Evolutionary conservation across 2,329 filamentous ascomycete species (phyloP), one percentile per base, ranked within the genome.

Genomic region (Fusarium sp.): DNA sequence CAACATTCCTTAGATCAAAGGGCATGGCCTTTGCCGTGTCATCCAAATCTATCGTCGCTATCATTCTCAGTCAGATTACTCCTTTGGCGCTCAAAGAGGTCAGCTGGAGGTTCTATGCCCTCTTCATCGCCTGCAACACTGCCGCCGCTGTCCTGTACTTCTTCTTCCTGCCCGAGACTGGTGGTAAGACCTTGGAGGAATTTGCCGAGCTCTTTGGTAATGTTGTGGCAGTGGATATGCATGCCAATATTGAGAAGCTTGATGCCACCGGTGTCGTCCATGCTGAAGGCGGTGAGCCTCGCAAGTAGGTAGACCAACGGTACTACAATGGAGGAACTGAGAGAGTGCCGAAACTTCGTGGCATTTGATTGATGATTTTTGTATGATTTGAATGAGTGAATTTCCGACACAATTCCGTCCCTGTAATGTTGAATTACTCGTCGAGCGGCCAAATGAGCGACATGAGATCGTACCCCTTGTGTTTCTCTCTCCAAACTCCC

Each of bases 401-500:
- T 20, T 20, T 6, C 17, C 17, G 13, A 14, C n/a, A 5, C 15
- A 24, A 14, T 24, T 24, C 2, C 12, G 5, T 35, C 2, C 2
- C 8, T 7, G 22, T 31, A 24, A 24, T 35, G n/a, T 14, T 35
- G 20, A n/a, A 31, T 17, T 31, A 7, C 48, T 8, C 31, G n/a
- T 35, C 6, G 3, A 14, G 31, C 11, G 17, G n/a, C 12, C n/a
- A 24, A 48, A 35, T 20, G 48, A 51, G 31, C 12, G 48, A 51
- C 28, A 14, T 14, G 3, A 11, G 5, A 35, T 24, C 17, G 11
- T 15, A 3, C 17, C 31, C 6, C 9, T 6, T 47, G 7, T 47
- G 12, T 28, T 47, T 20, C 44, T 5, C 8, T 20, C 24, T 6
- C 44, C 8, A 20, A 24, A 4, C 11, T 31, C 13, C 12, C 18